Evolutionary conservation across 108 stramenopile species (phyloP), one percentile per base, ranked within the genome.

Genomic region (Nitzschia inconspicua): DNA sequence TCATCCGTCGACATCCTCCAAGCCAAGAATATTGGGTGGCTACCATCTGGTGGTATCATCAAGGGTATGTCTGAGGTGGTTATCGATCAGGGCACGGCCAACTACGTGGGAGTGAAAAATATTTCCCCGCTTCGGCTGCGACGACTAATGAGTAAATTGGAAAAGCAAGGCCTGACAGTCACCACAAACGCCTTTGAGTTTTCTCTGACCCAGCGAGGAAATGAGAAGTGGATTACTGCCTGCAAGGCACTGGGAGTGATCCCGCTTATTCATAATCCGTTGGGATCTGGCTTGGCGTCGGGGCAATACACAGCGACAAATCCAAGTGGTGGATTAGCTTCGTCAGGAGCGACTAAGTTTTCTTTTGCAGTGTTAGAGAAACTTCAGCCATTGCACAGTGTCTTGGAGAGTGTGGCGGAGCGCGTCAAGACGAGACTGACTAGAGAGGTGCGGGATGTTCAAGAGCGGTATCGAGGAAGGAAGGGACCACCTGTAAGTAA

Each of bases 161-260:
- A 73, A 6, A 31, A n/a, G 2, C 30, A 35, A 26, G 80, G 68
- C 32, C 13, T 63, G 5, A 41, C 57, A 1, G 42, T 82, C 7
- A 65, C 72, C 9, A 68, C 75, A 0, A 82, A 82, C 37, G 47
- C 80, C 47, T 89, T 94, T 51, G 86, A 90, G 22, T 91, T 86
- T 59, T 89, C 84, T 57, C 58, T 94, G 65, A 87, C 77, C 16
- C 84, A 94, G 61, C 79, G 79, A 3, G 75, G 82, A 47, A 76
- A 84, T 23, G 43, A 68, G 49, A 71, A 51, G 3, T 68, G 84
- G 75, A 87, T 94, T 46, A 60, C 72, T 20, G 77, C 82, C 10
- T 94, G 93, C 74, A 91, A 87, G 58, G 68, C 78, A 19, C 36
- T 88, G 50, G 83, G 86, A 27, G 86, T 94, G 22, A 84, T 76